Base-by-base conservation (phyloP, 805 yeast species). In the Cyberlindnera samutprakarnensis region DNA sequence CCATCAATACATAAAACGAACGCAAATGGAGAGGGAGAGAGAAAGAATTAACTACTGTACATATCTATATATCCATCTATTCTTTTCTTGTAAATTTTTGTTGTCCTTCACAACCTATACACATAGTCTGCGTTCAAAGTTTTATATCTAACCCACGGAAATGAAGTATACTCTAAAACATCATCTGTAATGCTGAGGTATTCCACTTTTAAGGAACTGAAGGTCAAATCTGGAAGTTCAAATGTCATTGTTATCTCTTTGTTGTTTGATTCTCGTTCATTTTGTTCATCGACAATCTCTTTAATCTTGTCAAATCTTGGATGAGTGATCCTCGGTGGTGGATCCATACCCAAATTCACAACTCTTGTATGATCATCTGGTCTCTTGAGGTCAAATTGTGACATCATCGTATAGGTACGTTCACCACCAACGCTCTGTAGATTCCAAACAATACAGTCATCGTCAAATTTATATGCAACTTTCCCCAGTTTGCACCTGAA, bases 71-170 rank as follows among this genome's bases (percentile, higher is more conserved):
- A 14, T n/a, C 7, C 15, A 14, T 24, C 26, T 12, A 18, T 11
- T 4, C n/a, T n/a, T n/a, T n/a, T n/a, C 10, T 19, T 19, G 7
- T 19, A 10, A 19, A 19, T 19, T 10, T 19, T 19, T 19, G 7
- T 19, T 19, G 7, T 19, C 21, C 21, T 19, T 19, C 21, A 13
- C 32, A 41, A 21, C 46, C 55, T 50, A 39, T 47, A 50, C 16
- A 50, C 39, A 35, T 47, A 50, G 24, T 64, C 57, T 34, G 62
- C 70, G 23, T 39, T 46, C 15, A 54, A 40, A 5, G 70, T 68
- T 36, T 67, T 56, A 46, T 81, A 79, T 33, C 80, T 63, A 1
- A 82, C 79, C 94, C 94, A 82, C 0, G 92, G 88, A 48, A 82
- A 81, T 25, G 83, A 70, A 6, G 82, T 74, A 43, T 77, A 77